phyloP scores from a whole-genome alignment of 2,329 filamentous ascomycete species.

The Aspergillus arachidicola region DNA sequence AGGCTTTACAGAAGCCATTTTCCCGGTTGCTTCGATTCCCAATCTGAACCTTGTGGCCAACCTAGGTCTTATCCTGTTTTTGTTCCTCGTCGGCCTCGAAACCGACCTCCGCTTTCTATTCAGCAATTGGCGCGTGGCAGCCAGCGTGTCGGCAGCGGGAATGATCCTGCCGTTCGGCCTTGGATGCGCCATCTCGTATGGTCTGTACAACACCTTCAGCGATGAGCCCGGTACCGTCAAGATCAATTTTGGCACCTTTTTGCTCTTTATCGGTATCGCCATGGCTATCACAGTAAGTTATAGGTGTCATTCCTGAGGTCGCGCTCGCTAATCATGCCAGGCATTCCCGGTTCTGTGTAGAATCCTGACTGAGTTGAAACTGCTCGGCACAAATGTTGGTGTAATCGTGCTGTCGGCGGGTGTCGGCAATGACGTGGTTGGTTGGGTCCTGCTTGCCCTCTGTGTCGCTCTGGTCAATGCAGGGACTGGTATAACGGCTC shows the following conservation, averaged over 20 bases:
- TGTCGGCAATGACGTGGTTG: constrained; percentile 87
- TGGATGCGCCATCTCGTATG: constrained; percentile 78
- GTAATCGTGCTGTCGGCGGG: constrained; percentile 88
- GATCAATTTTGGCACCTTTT: constrained; percentile 64
- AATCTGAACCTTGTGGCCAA: constrained; percentile 78
- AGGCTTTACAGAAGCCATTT: constrained; percentile 74
- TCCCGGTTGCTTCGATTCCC: constrained; percentile 73
- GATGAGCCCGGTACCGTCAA: constrained; percentile 57
- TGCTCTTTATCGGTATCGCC: constrained; percentile 87
- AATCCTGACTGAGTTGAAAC: constrained; percentile 86
- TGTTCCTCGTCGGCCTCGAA: constrained; percentile 87
- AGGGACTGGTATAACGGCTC: constrained; percentile 74
- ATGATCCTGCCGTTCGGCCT: constrained; percentile 83
- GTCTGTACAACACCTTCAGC: constrained; percentile 74
- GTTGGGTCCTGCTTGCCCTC: constrained; percentile 89
- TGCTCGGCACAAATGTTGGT: constrained; percentile 80
- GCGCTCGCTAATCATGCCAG: constrained; percentile 32
- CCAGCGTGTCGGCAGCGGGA: constrained; percentile 75
- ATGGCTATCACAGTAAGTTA: constrained; percentile 77
- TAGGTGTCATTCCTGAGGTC: too few relatives aligned
- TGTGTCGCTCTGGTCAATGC: constrained; percentile 94
- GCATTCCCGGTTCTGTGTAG: constrained; percentile 88
- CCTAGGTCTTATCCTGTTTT: constrained; percentile 77
- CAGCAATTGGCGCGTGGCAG: constrained; percentile 78
- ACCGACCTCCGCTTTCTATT: constrained; percentile 77